These are phyloP conservation scores for Larix kaempferi DNA, from an alignment of 75 land plant genomes.

Conservation along the genomic window DNA sequence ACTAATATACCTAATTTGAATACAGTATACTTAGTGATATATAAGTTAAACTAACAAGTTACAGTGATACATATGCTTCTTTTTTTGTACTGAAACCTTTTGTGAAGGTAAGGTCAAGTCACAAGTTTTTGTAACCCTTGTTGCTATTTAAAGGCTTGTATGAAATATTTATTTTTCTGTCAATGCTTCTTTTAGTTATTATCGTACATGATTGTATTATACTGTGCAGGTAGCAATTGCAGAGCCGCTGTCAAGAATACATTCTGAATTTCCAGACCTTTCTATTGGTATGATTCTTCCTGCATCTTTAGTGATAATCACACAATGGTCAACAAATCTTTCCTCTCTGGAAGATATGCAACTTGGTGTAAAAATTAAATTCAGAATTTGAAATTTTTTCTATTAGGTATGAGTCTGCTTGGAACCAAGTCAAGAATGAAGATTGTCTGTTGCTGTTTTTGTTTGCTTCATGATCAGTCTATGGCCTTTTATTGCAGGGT, in stretches of 20 bases:
- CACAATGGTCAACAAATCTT: not conserved
- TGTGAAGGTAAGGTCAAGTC: too few species aligned
- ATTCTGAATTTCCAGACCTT: constrained; percentile 61
- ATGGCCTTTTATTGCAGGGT: constrained; percentile 34
- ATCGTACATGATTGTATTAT: not conserved
- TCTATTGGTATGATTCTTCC: constrained; percentile 46
- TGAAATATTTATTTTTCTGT: not conserved
- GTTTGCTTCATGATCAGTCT: not conserved
- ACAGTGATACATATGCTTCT: too few species aligned
- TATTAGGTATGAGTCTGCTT: not conserved
- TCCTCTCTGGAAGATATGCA: not conserved
- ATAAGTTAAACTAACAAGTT: too few species aligned
- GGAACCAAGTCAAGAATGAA: not conserved
- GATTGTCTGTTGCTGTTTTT: not conserved
- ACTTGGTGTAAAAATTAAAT: too few species aligned
- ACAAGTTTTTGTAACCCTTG: not conserved
- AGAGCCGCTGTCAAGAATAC: constrained; percentile 48
- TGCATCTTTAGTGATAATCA: not conserved
- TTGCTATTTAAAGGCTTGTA: not conserved
- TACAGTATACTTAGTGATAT: too few species aligned
- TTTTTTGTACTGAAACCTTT: too few species aligned
- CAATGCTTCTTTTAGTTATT: not conserved
- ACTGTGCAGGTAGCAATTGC: constrained; percentile 56
- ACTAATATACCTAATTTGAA: too few species aligned
- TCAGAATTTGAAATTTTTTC: too few species aligned